Evolutionary conservation across 139 green algal genomes (phyloP), one percentile per base, ranked within the genome.

Genomic region (Zygnema cylindricum): DNA sequence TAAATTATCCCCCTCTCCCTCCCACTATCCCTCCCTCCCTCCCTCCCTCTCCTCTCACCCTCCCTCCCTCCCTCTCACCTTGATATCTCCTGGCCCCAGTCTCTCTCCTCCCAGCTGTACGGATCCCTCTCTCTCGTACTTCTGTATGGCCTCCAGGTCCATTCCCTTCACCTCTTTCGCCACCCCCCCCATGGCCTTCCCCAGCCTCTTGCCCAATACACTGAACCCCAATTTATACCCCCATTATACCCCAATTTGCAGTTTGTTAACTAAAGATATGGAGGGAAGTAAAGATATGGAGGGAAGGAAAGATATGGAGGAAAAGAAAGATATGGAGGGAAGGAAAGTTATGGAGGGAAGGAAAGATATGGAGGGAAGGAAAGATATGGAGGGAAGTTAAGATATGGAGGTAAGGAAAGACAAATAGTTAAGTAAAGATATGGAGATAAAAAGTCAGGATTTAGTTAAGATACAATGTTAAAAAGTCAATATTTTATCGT

Each of bases 201-300:
- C 96, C 75, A 98, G 88, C 36, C 93, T 84, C 94, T 96, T 96
- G 76, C 96, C 97, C 55, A 99, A 94, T 63, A 87, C 88, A 90
- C 86, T 91, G 85, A 25, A 30, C 57, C 25, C 57, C n/a, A n/a
- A n/a, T n/a, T n/a, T n/a, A n/a, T n/a, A n/a, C n/a, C n/a, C n/a
- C n/a, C n/a, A n/a, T n/a, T n/a, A n/a, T n/a, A n/a, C n/a, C n/a
- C n/a, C n/a, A n/a, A n/a, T n/a, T n/a, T n/a, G n/a, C n/a, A n/a
- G n/a, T n/a, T n/a, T n/a, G n/a, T n/a, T n/a, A n/a, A n/a, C n/a
- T n/a, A n/a, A n/a, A n/a, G n/a, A n/a, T n/a, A n/a, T n/a, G n/a
- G n/a, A n/a, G n/a, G n/a, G n/a, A n/a, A 73, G 57, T 35, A 30
- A 30, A 73, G 30, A 73, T 25, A 30, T 25, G 25, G 30, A 73